Base-by-base conservation (phyloP, 331 rosid genomes). In the Quercus phellos region DNA sequence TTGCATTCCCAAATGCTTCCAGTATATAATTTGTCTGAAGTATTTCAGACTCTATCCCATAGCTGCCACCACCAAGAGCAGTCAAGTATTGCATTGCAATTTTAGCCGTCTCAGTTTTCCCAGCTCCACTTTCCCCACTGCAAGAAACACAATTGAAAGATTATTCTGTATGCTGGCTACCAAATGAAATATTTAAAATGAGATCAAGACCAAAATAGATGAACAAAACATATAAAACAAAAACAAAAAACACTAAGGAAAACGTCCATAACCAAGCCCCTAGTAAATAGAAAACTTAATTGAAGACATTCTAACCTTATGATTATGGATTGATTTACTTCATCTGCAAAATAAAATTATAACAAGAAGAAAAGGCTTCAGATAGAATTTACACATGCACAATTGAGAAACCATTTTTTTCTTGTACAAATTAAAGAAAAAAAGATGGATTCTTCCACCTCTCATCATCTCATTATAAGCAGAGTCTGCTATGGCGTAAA, bases 91-190 rank as follows among this genome's bases (percentile, higher is more conserved):
- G 90, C 90, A 96, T 87, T 19, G 97, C 94, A 89, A 84, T 59
- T 87, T 93, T 96, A 16, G 96, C 96, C 12, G 99, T 91, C 87
- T 91, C 96, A 13, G 98, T 96, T 81, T 96, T 96, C 82, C 99
- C 99, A 42, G 99, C 74, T 83, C 99, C 99, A 83, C 97, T 96
- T 88, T 96, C 99, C 22, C 99, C 99, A 76, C 99, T 96, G 86
- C 42, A 81, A 85, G 69, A 73, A 60, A 61, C 46, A 77, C 53
- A 66, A 66, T 11, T n/a, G 18, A 34, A 32, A 35, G 24, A 32
- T 18, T 21, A 66, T 58, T 66, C 7, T 66, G 50, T 34, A n/a
- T 66, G 17, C 27, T 66, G 21, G 18, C 24, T 32, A 34, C 51
- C 50, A 34, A 46, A 32, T 18, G 3, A 32, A 66, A 66, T n/a